Evolutionary conservation across 1,284 basidiomycete species (phyloP).

Genomic region (Pterulicium gracile): DNA sequence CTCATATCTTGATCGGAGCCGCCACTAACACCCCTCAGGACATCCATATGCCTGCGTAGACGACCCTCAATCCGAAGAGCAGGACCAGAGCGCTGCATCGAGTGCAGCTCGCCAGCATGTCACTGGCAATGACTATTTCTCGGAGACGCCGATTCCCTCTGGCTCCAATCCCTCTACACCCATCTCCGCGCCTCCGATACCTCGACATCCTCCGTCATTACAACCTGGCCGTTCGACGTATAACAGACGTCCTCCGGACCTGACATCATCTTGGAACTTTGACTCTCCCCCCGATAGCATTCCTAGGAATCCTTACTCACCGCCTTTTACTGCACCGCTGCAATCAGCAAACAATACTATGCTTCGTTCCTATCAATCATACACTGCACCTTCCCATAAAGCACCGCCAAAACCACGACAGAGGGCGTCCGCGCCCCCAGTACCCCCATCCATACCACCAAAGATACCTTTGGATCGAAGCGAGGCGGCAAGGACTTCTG

Average conservation of each 20-base stretch:
- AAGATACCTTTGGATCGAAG: too few species aligned
- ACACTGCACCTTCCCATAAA: conserved; percentile 13
- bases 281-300: too few species aligned
- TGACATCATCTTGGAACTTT: too few species aligned
- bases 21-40: background rate
- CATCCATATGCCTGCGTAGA: conserved; percentile 11
- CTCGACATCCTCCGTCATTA: conserved; percentile 7
- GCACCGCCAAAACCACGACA: conserved; percentile 10
- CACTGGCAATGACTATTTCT: too few species aligned
- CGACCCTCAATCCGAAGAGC: background rate
- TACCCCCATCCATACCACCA: too few species aligned
- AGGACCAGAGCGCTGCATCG: background rate
- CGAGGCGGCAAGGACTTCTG: too few species aligned
- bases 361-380: conserved; percentile 11
- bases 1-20: too few species aligned
- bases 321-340: too few species aligned
- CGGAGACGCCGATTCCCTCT: too few species aligned
- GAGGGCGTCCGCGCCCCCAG: conserved; percentile 4
- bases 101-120: too few species aligned
- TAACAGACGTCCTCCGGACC: background rate
- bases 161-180: conserved; percentile 10
- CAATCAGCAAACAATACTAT: too few species aligned
- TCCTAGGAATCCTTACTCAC: too few species aligned
- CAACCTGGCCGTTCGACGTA: background rate
- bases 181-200: conserved; percentile 3